Percentiles rank a stretch among this genome's conserved stretches.
These are phyloP conservation scores for Erodium moschatum DNA, from an alignment of 441 rosid species.

Conservation along the genomic window DNA sequence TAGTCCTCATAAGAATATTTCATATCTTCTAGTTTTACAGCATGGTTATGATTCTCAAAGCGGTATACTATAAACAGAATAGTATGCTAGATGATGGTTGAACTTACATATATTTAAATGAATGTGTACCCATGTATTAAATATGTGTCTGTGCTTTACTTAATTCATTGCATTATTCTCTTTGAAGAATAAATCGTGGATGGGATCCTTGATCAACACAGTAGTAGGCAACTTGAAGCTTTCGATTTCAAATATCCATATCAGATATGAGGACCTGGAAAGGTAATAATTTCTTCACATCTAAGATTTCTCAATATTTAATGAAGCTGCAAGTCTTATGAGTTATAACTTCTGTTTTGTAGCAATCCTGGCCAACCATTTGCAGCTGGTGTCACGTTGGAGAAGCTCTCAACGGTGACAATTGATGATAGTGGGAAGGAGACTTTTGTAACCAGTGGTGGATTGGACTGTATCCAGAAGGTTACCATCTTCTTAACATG, in stretches of 20 bases:
- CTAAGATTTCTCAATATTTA: constrained; percentile 18
- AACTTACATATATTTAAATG: not conserved
- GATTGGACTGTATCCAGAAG: constrained; percentile 74
- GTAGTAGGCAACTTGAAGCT: constrained; percentile 95
- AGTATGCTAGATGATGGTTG: not conserved
- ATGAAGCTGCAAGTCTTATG: constrained; percentile 4
- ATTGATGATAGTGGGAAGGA: constrained; percentile 85
- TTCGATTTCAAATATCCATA: constrained; percentile 93
- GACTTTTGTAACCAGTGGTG: constrained; percentile 78
- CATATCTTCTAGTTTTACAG: too few relatives aligned
- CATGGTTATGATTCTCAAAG: not conserved
- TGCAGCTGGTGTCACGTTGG: constrained; percentile 80
- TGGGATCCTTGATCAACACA: constrained; percentile 90
- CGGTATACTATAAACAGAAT: not conserved
- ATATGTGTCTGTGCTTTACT: not conserved
- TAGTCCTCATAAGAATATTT: too few relatives aligned
- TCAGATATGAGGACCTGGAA: constrained; percentile 96
- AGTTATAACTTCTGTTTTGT: constrained; percentile 25
- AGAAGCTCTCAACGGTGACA: constrained; percentile 91
- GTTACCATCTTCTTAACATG: constrained; percentile 26
- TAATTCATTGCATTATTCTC: constrained; percentile 24
- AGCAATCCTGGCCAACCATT: constrained; percentile 94
- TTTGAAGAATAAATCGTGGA: constrained; percentile 85
- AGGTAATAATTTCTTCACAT: constrained; percentile 39
- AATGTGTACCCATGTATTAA: not conserved